Percentiles rank a stretch among this genome's conserved stretches.
phyloP scores from a whole-genome alignment of 2,329 filamentous ascomycete species.

The Sporothrix sp. region DNA sequence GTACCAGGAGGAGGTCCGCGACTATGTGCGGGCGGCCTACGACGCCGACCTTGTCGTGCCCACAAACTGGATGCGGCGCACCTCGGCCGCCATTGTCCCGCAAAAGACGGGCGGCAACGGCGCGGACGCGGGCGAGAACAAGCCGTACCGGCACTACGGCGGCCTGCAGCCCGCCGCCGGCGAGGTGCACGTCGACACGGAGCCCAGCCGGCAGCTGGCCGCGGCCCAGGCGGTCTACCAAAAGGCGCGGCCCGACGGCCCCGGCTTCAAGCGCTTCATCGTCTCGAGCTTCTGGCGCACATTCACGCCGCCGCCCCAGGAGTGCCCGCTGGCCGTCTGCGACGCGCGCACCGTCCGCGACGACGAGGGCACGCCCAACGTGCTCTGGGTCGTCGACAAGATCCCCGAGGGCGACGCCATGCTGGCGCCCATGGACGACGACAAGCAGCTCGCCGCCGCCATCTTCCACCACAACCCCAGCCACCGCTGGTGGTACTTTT shows the following conservation, averaged over 20 bases:
- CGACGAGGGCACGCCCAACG: slow-evolving; percentile 3
- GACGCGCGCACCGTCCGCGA: slow-evolving; percentile 1
- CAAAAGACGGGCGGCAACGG: neutral
- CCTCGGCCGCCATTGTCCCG: slow-evolving; percentile 1
- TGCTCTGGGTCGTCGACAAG: slow-evolving; percentile 3
- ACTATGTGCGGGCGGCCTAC: neutral
- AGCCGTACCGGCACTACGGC: slow-evolving; percentile 1
- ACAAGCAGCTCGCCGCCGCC: neutral
- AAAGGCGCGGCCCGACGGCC: neutral
- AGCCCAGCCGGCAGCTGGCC: neutral
- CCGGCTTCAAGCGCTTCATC: slow-evolving; percentile 1
- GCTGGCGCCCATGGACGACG: slow-evolving; percentile 6
- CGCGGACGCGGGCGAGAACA: neutral
- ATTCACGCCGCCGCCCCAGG: neutral
- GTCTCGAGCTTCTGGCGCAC: slow-evolving; percentile 4
- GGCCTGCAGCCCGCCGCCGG: slow-evolving; percentile 1
- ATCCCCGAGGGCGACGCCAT: slow-evolving; percentile 5
- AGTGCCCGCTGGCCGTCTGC: neutral
- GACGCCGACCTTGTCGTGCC: neutral
- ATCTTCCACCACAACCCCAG: slow-evolving; percentile 1
- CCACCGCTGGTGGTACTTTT: slow-evolving; percentile 4
- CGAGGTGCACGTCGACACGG: slow-evolving; percentile 1
- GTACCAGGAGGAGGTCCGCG: neutral
- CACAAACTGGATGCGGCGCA: neutral
- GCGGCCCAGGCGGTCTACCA: neutral